phyloP scores from a whole-genome alignment of 768 basidiomycete species.

The Chalciporus chontae region DNA sequence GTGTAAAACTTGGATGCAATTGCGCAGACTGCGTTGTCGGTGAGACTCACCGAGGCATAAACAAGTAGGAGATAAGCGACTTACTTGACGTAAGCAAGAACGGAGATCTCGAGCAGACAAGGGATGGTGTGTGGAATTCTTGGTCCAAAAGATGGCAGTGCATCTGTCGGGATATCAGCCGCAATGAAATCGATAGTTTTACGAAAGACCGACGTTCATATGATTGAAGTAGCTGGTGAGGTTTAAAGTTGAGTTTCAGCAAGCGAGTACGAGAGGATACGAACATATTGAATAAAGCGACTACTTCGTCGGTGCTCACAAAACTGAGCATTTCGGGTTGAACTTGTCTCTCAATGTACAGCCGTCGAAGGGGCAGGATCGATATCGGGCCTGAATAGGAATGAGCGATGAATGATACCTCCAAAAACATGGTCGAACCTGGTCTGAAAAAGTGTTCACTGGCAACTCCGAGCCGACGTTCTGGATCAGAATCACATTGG shows the following conservation, averaged over 20 bases:
- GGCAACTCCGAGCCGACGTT: conserved; percentile 69
- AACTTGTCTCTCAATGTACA: conserved; percentile 85
- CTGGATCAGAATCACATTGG: conserved; percentile 34
- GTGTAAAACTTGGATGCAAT: conserved; percentile 89
- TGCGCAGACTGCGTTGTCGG: conserved; percentile 70
- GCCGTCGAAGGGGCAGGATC: conserved; percentile 73
- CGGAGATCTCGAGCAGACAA: conserved; percentile 91
- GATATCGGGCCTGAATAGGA: conserved; percentile 72
- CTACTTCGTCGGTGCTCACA: conserved; percentile 83
- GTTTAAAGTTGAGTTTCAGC: conserved; percentile 3
- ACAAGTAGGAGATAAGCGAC: conserved; percentile 26
- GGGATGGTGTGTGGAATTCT: conserved; percentile 89
- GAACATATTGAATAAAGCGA: conserved; percentile 87
- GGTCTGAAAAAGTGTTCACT: conserved; percentile 91
- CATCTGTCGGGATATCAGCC: conserved; percentile 42
- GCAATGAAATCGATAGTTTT: background rate
- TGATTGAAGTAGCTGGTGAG: conserved; percentile 65
- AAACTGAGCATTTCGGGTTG: conserved; percentile 95
- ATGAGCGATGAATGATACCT: conserved; percentile 3
- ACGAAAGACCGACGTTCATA: conserved; percentile 53
- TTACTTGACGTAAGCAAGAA: conserved; percentile 90
- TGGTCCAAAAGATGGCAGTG: conserved; percentile 81
- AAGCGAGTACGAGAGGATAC: conserved; percentile 27
- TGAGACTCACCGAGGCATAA: conserved; percentile 1
- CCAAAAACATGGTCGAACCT: conserved; percentile 42